Percentiles rank a stretch among this genome's conserved stretches.
phyloP scores from a whole-genome alignment of 202 grass and related monocot genomes.

The Elaeis oleifera region DNA sequence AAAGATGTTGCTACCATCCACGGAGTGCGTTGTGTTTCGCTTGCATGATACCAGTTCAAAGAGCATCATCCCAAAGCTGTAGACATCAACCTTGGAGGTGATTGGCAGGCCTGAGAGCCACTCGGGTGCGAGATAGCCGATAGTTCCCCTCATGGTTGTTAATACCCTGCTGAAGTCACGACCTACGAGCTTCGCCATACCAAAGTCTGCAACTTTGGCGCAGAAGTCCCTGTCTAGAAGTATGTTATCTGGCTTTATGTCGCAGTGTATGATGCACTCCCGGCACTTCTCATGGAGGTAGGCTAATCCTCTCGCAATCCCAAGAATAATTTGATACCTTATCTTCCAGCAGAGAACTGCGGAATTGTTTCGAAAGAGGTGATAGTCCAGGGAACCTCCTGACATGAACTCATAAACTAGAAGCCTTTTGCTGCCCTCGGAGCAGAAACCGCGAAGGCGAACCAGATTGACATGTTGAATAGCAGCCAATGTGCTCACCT shows the following conservation, averaged over 20 bases:
- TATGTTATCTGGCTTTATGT: conserved; percentile 34
- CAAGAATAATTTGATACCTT: conserved; percentile 19
- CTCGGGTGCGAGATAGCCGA: conserved; percentile 37
- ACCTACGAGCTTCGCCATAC: conserved; percentile 34
- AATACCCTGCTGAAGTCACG: conserved; percentile 25
- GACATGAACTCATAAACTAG: conserved; percentile 13
- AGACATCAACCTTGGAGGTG: conserved; percentile 28
- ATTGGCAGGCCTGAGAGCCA: conserved; percentile 28
- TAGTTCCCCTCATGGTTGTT: conserved; percentile 29
- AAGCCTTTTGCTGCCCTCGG: conserved; percentile 1
- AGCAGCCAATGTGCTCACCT: conserved; percentile 7
- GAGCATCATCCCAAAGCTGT: conserved; percentile 39
- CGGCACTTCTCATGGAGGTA: conserved; percentile 26
- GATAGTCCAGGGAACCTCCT: background rate
- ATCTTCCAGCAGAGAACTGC: background rate
- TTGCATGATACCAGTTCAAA: conserved; percentile 29
- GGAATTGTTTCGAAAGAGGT: background rate
- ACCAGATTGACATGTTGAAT: conserved; percentile 9
- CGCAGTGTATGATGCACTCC: conserved; percentile 13
- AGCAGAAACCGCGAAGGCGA: conserved; percentile 8
- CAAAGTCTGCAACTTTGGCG: conserved; percentile 30
- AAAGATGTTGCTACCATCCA: background rate
- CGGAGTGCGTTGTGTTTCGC: background rate
- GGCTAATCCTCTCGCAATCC: conserved; percentile 24
- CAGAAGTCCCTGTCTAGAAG: conserved; percentile 19